Base-by-base conservation (phyloP, 1,284 basidiomycete genomes). In the Xerocomus minutiporus region DNA sequence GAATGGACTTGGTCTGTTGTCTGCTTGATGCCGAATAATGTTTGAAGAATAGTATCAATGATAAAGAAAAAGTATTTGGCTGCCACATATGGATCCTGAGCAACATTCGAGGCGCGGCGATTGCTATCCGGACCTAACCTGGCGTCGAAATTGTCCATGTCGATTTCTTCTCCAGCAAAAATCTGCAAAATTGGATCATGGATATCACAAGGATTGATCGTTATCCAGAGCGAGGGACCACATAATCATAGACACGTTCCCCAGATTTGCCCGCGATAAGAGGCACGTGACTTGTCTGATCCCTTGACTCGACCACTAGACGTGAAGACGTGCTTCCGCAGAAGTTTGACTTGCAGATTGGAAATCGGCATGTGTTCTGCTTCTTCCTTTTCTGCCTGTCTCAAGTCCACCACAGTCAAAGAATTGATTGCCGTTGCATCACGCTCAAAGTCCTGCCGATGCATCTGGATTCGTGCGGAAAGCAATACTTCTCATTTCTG, bases 171-270 rank as follows among this genome's bases (percentile, higher is more conserved):
- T 0, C 72, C 70, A 1, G 61, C 62, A 29, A 75, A 61, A 0
- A 73, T 45, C 45, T 73, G 68, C 0, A 56, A 63, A 5, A 74
- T 58, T 0, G 73, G 71, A 51, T 75, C 62, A 13, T 70, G 65
- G 0, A 60, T 50, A 46, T 72, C 69, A 0, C 47, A 51, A 0
- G 67, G 66, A 58, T 73, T 75, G 5, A 72, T 70, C 0, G 53
- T 60, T 0, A 60, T 32, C 57, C 57, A 60, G 0, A 60, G n/a
- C 0, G 48, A 50, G 0, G 51, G 55, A 3, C 45, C 55, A 0
- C 34, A 4, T 1, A 50, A 8, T 0, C 7, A 12, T 0, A 59
- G 6, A 9, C 50, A 32, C 0, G 53, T 60, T 1, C 58, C 55
- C 57, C 60, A 63, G 0, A 62, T 35, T 26, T 59, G 48, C 0